A percentile compares a stretch with the other conserved stretches of the same genome.
Evolutionary conservation across 1,139 yeast species (phyloP).

Genomic region (Candida tropicalis): DNA sequence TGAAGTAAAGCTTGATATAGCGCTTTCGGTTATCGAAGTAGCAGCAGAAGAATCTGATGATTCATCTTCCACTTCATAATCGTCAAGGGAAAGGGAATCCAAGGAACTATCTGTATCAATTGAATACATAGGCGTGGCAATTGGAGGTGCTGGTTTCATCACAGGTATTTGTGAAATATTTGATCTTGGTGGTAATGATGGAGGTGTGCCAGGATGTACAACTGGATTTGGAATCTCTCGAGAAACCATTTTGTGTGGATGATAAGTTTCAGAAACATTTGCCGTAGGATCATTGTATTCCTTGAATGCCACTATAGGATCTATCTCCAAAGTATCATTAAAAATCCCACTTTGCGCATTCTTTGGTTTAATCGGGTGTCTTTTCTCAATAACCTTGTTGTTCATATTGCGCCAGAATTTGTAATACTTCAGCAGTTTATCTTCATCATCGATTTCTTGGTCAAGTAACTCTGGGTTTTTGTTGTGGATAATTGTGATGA

Average conservation of each 20-base stretch:
- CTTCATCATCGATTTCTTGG: slow-evolving; percentile 33
- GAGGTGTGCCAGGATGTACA: slow-evolving; percentile 14
- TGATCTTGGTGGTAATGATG: slow-evolving; percentile 37
- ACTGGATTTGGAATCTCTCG: slow-evolving; percentile 23
- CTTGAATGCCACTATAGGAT: slow-evolving; percentile 35
- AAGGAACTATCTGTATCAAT: slow-evolving; percentile 21
- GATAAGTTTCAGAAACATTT: slow-evolving; percentile 33
- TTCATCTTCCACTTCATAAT: slow-evolving; percentile 20
- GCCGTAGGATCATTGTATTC: slow-evolving; percentile 32
- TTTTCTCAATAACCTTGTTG: slow-evolving; percentile 24
- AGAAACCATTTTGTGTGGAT: slow-evolving; percentile 28
- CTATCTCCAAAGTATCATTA: slow-evolving; percentile 32
- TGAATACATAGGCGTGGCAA: slow-evolving; percentile 8
- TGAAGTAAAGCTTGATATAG: slow-evolving; percentile 22
- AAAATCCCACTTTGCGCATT: slow-evolving; percentile 38
- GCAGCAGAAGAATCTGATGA: slow-evolving; percentile 20
- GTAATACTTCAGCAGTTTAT: slow-evolving; percentile 25
- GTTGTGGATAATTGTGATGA: slow-evolving; percentile 30
- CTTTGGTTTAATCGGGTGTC: slow-evolving; percentile 29
- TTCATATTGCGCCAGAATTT: slow-evolving; percentile 33
- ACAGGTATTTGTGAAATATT: slow-evolving; percentile 21
- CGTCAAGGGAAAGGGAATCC: slow-evolving; percentile 22
- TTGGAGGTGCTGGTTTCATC: slow-evolving; percentile 14
- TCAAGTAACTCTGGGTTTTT: slow-evolving; percentile 37
- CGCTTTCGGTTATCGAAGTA: slow-evolving; percentile 2